Conservation (phyloP, 768 basidiomycete species). For the Rhodotorula kratochvilovae region DNA sequence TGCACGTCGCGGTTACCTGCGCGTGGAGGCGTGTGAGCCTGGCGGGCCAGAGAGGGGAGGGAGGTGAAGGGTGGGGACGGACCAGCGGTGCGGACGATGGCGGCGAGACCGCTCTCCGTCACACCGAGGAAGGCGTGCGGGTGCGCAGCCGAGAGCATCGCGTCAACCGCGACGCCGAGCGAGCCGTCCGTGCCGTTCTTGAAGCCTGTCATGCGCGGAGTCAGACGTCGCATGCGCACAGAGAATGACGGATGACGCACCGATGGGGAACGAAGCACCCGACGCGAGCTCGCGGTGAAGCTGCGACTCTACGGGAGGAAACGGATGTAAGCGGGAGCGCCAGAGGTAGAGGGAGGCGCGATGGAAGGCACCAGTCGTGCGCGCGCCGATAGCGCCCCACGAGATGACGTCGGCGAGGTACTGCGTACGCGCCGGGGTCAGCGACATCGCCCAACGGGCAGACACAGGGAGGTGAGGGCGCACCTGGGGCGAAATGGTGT, state of each 20-base stretch:
- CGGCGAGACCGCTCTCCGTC: constrained; percentile 62
- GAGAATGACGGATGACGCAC: constrained; percentile 25
- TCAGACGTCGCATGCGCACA: not conserved
- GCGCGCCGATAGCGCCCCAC: constrained; percentile 95
- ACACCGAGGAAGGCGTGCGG: constrained; percentile 92
- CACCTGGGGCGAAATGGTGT: constrained; percentile 52
- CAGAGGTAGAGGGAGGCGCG: fast-evolving
- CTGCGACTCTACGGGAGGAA: constrained; percentile 63
- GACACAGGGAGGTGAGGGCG: not conserved
- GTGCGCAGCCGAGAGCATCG: constrained; percentile 84
- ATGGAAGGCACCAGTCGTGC: constrained; percentile 60
- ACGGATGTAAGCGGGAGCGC: not conserved
- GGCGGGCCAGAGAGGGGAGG: not conserved
- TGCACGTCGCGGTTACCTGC: constrained; percentile 79
- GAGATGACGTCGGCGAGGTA: constrained; percentile 58
- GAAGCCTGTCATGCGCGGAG: constrained; percentile 59
- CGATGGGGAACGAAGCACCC: constrained; percentile 92
- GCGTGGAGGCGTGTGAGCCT: constrained; percentile 41
- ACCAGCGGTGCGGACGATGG: constrained; percentile 61
- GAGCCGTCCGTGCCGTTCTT: constrained; percentile 96
- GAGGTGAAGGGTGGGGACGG: not conserved
- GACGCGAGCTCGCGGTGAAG: constrained; percentile 94
- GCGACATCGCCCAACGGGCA: not conserved
- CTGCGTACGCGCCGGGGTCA: constrained; percentile 10
- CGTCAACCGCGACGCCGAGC: constrained; percentile 87